Conservation (phyloP, 192 early-diverging fungal genomes). For the Coemansia sp. region DNA sequence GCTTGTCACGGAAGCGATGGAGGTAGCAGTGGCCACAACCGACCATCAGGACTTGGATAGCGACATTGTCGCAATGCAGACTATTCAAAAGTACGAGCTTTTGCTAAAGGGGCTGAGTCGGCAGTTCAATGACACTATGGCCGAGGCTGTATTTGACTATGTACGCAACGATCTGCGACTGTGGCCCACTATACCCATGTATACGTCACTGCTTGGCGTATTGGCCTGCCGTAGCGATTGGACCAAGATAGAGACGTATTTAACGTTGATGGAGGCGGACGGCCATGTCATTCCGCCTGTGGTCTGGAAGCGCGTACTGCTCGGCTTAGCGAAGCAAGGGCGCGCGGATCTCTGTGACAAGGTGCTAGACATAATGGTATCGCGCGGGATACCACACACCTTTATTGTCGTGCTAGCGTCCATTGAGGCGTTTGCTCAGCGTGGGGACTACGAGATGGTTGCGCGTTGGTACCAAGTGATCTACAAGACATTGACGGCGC, state of each 20-base stretch:
- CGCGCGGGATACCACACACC: conserved; percentile 12
- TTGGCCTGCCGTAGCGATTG: conserved; percentile 23
- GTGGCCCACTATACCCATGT: conserved; percentile 35
- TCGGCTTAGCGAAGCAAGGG: conserved; percentile 33
- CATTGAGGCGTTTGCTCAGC: conserved; percentile 34
- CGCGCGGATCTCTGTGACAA: conserved; percentile 28
- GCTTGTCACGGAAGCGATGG: conserved; percentile 23
- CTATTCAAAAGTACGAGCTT: conserved; percentile 42
- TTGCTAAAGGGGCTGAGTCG: conserved; percentile 36
- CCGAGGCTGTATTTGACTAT: conserved; percentile 29
- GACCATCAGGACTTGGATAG: background rate
- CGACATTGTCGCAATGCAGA: conserved; percentile 25
- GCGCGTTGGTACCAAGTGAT: conserved; percentile 39
- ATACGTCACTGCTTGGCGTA: conserved; percentile 33
- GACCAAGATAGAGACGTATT: conserved; percentile 18
- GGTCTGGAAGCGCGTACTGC: conserved; percentile 38
- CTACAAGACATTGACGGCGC: conserved; percentile 18
- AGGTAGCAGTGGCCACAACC: conserved; percentile 34
- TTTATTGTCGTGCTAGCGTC: conserved; percentile 27
- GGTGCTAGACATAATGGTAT: conserved; percentile 22
- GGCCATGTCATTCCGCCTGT: conserved; percentile 13
- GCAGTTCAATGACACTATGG: conserved; percentile 14
- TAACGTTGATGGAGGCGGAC: conserved; percentile 34
- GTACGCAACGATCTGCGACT: conserved; percentile 34
- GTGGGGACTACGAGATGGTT: conserved; percentile 32